Evolutionary conservation across 768 basidiomycete species (phyloP), one percentile per base, ranked within the genome.

Genomic region (Mrakia blollopis): DNA sequence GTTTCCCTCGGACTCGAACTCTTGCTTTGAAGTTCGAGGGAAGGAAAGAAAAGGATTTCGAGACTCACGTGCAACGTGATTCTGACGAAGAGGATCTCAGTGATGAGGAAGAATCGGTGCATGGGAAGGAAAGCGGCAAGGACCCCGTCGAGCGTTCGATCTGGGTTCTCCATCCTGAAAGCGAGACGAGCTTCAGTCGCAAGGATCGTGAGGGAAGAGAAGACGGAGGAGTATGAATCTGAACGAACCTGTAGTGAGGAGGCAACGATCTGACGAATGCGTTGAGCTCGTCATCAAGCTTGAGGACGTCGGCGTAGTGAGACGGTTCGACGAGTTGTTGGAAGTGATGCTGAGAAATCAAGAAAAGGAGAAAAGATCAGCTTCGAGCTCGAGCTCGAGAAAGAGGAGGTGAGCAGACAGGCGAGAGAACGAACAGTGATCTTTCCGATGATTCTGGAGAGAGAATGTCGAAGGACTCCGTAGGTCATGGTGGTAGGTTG

Each of bases 41-140:
- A 11, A 74, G 8, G 44, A 25, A 10, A 18, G 25, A 39, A 35
- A 54, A 25, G 39, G 39, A 44, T 9, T 9, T 44, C 5, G 44
- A 21, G n/a, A 80, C 81, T 75, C 35, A 83, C 83, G 73, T 84
- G 84, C 13, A 84, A 79, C 39, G 83, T 83, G 74, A 84, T 84
- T 75, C 92, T 88, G 72, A 93, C 90, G 81, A 93, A 94, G 67
- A 93, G 87, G 72, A 94, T 89, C 83, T 97, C 94, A 0, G 94
- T 95, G 71, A 92, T 89, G 74, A 97, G 87, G 61, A 96, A 88
- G 84, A 92, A 96, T 65, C 94, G 89, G 81, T 97, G 77, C 73
- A 78, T 78, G 13, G 77, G 77, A 21, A 78, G 69, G 73, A 78
- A 78, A 3, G 72, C 54, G 13, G 63, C 60, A 37, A 73, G 72